Conservation (phyloP, 1,139 yeast genomes). For the Trichomonascaceae sp. region DNA sequence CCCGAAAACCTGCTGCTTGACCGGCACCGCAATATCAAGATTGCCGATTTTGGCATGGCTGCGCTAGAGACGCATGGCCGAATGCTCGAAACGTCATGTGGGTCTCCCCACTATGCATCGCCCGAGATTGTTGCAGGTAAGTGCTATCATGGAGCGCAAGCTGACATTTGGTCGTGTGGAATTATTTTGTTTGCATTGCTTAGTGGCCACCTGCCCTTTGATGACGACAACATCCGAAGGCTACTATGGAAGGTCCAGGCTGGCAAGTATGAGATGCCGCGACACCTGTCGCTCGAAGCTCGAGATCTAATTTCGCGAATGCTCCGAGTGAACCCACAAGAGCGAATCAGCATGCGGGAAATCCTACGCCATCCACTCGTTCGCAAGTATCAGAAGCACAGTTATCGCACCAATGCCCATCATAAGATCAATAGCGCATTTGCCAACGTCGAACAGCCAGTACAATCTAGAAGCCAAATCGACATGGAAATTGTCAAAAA, state of each 20-base stretch:
- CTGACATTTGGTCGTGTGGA: slow-evolving; percentile 98
- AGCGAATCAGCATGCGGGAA: slow-evolving; percentile 61
- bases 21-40: slow-evolving; percentile 76
- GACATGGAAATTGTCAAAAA: slow-evolving; percentile 78
- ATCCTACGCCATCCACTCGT: slow-evolving; percentile 72
- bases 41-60: slow-evolving; percentile 99
- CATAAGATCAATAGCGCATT: slow-evolving; percentile 5
- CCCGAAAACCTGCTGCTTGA: slow-evolving; percentile 89
- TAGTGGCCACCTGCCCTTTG: slow-evolving; percentile 93
- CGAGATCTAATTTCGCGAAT: slow-evolving; percentile 72
- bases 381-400: slow-evolving; percentile 45
- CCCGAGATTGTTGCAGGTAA: slow-evolving; percentile 96
- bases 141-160: slow-evolving; percentile 90
- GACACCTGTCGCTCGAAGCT: slow-evolving; percentile 67
- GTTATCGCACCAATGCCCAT: slow-evolving; percentile 2
- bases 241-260: slow-evolving; percentile 79
- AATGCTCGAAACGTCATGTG: slow-evolving; percentile 87
- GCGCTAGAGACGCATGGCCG: slow-evolving; percentile 82
- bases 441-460: slow-evolving; percentile 25
- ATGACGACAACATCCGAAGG: slow-evolving; percentile 85
- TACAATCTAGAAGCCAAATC: slow-evolving; percentile 42
- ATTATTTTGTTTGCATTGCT: slow-evolving; percentile 83
- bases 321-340: slow-evolving; percentile 67
- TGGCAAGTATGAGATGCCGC: slow-evolving; percentile 79
- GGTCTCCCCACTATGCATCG: slow-evolving; percentile 97